These are phyloP conservation scores for Cicer yamashitae DNA, from an alignment of 306 rosid species.

Conservation along the genomic window DNA sequence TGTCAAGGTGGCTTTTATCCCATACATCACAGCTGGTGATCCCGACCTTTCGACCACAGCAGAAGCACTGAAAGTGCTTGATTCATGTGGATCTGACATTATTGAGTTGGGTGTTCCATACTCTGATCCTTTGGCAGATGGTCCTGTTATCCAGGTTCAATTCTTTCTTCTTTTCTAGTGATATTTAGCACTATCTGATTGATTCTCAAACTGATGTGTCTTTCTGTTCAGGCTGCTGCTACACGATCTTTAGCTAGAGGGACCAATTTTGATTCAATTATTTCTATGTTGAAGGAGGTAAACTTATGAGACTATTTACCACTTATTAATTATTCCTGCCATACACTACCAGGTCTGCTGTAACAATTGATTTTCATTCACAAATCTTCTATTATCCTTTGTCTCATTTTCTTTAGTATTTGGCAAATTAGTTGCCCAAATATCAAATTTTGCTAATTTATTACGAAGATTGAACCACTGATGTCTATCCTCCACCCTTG, in stretches of 20 bases:
- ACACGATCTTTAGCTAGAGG: constrained; percentile 89
- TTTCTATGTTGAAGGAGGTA: constrained; percentile 93
- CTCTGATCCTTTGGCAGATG: constrained; percentile 99
- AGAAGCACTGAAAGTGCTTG: constrained; percentile 89
- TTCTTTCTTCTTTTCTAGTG: constrained; percentile 1
- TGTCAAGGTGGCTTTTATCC: constrained; percentile 85
- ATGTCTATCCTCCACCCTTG: constrained; percentile 27
- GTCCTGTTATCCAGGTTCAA: constrained; percentile 96
- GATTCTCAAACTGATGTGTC: constrained; percentile 37
- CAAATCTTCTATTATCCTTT: not conserved
- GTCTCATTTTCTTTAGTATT: not conserved
- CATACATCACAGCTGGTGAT: constrained; percentile 94
- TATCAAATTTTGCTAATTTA: constrained; percentile 29
- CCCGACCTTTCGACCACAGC: constrained; percentile 93
- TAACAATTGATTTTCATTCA: constrained; percentile 12
- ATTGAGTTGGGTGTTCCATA: constrained; percentile 94
- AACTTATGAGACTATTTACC: constrained; percentile 33
- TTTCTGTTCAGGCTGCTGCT: constrained; percentile 87
- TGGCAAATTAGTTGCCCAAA: constrained; percentile 23
- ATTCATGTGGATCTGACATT: constrained; percentile 87
- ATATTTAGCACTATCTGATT: constrained; percentile 28
- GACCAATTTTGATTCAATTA: constrained; percentile 69
- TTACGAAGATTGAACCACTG: constrained; percentile 19
- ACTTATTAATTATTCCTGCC: constrained; percentile 16
- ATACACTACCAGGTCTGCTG: constrained; percentile 4